Evolutionary conservation across 78 protist genomes (phyloP).

Genomic region (Capsaspora owczarzaki): DNA sequence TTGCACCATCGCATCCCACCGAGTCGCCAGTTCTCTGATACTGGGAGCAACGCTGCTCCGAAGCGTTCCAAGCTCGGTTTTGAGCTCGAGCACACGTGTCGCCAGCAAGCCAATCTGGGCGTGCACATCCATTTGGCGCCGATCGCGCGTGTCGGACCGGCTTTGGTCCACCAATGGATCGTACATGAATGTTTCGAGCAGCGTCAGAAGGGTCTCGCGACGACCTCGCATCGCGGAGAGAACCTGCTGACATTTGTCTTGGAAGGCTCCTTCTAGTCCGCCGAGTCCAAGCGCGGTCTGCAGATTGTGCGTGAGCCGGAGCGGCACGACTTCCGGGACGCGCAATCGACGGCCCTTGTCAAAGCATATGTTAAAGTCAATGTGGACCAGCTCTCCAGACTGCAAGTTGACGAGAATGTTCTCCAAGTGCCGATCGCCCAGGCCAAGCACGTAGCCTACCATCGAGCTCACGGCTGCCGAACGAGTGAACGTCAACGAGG

Average conservation of each 20-base stretch:
- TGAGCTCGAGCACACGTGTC: too few species aligned
- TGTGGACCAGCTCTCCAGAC: slow-evolving; percentile 88
- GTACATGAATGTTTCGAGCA: slow-evolving; percentile 97
- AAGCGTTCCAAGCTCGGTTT: too few species aligned
- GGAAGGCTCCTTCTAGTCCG: slow-evolving; percentile 89
- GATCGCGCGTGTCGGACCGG: too few species aligned
- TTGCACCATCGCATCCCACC: too few species aligned
- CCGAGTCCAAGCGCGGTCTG: slow-evolving; percentile 16
- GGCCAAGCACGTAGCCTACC: slow-evolving; percentile 87
- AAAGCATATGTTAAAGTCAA: slow-evolving; percentile 98
- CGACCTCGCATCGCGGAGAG: slow-evolving; percentile 78
- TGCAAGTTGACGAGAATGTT: slow-evolving; percentile 72
- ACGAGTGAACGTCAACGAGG: not conserved
- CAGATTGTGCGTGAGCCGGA: slow-evolving; percentile 95
- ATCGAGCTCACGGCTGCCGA: slow-evolving; percentile 9
- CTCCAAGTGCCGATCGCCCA: slow-evolving; percentile 88
- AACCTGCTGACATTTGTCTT: slow-evolving; percentile 81
- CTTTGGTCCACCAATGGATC: slow-evolving; percentile 97
- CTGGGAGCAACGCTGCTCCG: too few species aligned
- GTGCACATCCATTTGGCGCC: too few species aligned
- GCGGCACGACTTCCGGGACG: slow-evolving; percentile 96
- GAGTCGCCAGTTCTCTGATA: too few species aligned
- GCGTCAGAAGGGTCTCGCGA: slow-evolving; percentile 90
- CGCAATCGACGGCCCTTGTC: slow-evolving; percentile 85
- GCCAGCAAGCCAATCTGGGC: too few species aligned